Percentiles rank a stretch among this genome's conserved stretches.
Evolutionary conservation across 345 rosid species (phyloP).

Genomic region (Noccaea bulbosa): DNA sequence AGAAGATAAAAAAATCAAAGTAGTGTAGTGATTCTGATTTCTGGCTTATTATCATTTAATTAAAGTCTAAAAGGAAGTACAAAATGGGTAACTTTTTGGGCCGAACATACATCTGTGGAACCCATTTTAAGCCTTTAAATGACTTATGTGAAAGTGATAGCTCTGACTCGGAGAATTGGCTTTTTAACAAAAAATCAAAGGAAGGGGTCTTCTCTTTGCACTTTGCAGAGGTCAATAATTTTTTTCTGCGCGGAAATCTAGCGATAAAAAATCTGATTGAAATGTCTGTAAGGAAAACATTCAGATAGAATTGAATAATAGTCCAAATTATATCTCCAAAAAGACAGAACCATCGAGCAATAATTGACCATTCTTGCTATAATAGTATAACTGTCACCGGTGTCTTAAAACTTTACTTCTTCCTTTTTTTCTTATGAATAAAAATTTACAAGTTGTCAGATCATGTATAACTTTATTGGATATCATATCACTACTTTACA

Average conservation of each 20-base stretch:
- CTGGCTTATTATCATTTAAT: background rate
- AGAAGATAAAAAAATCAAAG: background rate
- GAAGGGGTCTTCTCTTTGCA: too few relatives aligned
- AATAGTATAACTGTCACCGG: too few relatives aligned
- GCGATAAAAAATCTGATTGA: background rate
- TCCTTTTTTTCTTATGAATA: too few relatives aligned
- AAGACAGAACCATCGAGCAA: too few relatives aligned
- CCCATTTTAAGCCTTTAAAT: background rate
- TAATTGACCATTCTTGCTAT: too few relatives aligned
- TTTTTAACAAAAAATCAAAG: background rate
- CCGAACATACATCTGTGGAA: conserved; percentile 1
- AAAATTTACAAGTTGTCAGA: too few relatives aligned
- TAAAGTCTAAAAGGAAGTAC: background rate
- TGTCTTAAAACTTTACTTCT: too few relatives aligned
- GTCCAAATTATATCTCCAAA: background rate
- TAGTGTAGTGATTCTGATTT: background rate
- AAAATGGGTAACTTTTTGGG: conserved; percentile 4
- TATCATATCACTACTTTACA: too few relatives aligned
- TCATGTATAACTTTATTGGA: too few relatives aligned
- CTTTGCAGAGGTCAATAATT: background rate
- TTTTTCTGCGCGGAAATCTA: background rate
- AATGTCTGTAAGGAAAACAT: background rate
- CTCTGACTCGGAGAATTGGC: conserved; percentile 1
- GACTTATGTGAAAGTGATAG: conserved; percentile 8
- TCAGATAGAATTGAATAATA: background rate